Evolutionary conservation across 805 yeast genomes (phyloP), one percentile per base, ranked within the genome.

Genomic region (Saccharomycopsis amapae): DNA sequence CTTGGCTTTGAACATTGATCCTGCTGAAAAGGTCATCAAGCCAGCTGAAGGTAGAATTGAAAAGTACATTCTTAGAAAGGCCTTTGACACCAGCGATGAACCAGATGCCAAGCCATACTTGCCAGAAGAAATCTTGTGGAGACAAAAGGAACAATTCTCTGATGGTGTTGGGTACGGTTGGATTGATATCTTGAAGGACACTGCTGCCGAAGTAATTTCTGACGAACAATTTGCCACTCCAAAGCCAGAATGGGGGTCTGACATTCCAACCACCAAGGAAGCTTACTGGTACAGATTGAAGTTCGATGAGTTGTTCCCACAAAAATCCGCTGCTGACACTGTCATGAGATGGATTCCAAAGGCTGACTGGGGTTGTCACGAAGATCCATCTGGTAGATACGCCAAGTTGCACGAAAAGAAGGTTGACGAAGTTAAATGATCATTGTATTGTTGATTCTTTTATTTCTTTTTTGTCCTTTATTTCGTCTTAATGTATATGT

Each of bases 261-360:
- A 93, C 64, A 70, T 89, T 44, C 98, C 99, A 64, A 79, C 88
- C 53, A 93, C 98, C 41, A 93, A 93, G 76, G 99, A 93, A 75
- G 97, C 98, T 38, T 93, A 88, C 78, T 93, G 96, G 94, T 93
- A 93, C 78, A 83, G 99, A 77, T 75, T 83, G 63, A 85, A 88
- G 76, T 93, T 93, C 60, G 98, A 93, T 68, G 94, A 85, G 60
- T 69, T 86, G 58, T 93, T 88, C 84, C 85, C 89, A 51, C 80
- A 81, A 58, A 74, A 79, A 67, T 93, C 96, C 55, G 98, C 95
- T 54, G 97, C 96, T 49, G 71, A 79, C 34, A 93, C 98, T 17
- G 99, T 93, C 50, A 88, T 86, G 97, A 84, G 98, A 76, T 93
- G 99, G 99, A 70, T 93, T 68, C 99, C 99, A 64, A 93, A 93